Evolutionary conservation across 177 flowering plant genomes (phyloP), one percentile per base, ranked within the genome.

Genomic region (Vitis hybrid): DNA sequence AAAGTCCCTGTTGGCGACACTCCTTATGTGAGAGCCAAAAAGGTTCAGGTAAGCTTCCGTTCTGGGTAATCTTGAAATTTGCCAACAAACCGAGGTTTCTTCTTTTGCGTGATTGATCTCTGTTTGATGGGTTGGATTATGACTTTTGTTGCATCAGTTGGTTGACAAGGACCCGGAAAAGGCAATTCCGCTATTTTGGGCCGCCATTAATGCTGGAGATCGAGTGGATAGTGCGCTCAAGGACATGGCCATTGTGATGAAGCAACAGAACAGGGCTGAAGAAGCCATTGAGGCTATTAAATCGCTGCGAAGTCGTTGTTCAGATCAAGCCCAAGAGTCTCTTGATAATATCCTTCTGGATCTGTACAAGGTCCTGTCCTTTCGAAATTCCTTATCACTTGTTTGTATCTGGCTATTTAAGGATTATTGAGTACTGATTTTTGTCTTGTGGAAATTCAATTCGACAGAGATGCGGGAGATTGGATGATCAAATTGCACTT

Each of bases 241-340:
- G 18, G 18, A 96, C 62, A 96, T 96, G 99, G 98, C 99, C 2
- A 92, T 96, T 79, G 98, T 96, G 8, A 96, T 96, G 99, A 96
- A 96, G 83, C 99, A 96, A 69, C 97, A 92, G 81, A 91, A 94
- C 67, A 65, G 99, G 63, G 88, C 98, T 13, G 98, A 96, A 64
- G 99, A 96, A 79, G 99, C 99, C 52, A 86, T 96, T 72, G 98
- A 96, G 78, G 99, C 99, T 6, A 90, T 96, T 52, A 94, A 92
- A 69, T 96, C 98, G 0, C 71, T 96, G 72, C 64, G 98, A 58
- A 66, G 58, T 19, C 79, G 93, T 56, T 96, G 98, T 71, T 89
- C 99, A 0, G 97, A 92, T 78, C 97, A 89, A 81, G 97, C 99
- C 11, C 99, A 96, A 58, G 98, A 96, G 78, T 91, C 99, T 32